A percentile compares a stretch with the other conserved stretches of the same genome.
Conservation (phyloP, 2,329 filamentous ascomycete genomes). For the Diaporthe citrichinensis region DNA sequence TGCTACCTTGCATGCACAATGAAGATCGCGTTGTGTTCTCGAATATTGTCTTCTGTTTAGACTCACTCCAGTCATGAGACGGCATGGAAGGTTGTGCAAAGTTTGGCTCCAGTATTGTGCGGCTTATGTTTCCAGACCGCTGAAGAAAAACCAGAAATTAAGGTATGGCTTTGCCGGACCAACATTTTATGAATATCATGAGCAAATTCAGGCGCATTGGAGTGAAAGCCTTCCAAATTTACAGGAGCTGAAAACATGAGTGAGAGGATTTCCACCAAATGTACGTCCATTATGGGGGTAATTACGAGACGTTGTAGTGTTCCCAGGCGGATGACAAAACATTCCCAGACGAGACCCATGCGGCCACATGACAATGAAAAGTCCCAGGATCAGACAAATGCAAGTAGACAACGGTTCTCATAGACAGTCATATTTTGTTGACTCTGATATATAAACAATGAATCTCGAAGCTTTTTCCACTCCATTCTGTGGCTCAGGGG, state of each 20-base stretch:
- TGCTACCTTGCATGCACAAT: neutral
- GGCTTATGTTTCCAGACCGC: neutral
- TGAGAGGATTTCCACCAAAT: too few relatives aligned
- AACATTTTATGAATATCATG: neutral
- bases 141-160: neutral
- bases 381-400: too few relatives aligned
- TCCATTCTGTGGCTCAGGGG: too few relatives aligned
- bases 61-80: neutral
- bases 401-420: neutral
- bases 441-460: conserved; percentile 9
- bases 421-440: neutral
- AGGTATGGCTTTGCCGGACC: neutral
- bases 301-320: too few relatives aligned
- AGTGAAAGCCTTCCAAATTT: neutral
- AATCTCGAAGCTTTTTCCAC: neutral
- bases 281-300: too few relatives aligned
- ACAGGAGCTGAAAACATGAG: too few relatives aligned
- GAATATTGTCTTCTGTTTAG: neutral
- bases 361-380: neutral
- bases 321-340: neutral
- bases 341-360: neutral
- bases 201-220: neutral
- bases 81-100: neutral
- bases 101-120: neutral
- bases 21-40: neutral